These are phyloP conservation scores for Suillus variegatus DNA, from an alignment of 768 basidiomycete species.

Conservation along the genomic window DNA sequence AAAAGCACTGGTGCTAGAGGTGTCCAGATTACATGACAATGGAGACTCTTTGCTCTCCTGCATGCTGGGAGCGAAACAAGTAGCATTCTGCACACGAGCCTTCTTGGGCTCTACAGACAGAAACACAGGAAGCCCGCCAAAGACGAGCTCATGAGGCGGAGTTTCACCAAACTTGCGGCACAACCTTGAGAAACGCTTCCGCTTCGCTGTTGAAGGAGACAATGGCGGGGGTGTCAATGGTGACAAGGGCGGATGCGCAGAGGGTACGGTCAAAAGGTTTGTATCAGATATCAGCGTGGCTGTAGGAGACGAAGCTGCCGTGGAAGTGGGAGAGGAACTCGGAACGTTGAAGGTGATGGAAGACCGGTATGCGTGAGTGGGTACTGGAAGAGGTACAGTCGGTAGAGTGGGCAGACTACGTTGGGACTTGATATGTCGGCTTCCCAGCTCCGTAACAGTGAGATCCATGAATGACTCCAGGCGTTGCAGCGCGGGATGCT, in stretches of 20 bases:
- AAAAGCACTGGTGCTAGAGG: constrained; percentile 9
- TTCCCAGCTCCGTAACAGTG: background rate
- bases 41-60: background rate
- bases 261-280: constrained; percentile 1
- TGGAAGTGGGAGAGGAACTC: background rate
- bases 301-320: background rate
- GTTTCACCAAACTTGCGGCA: constrained; percentile 36
- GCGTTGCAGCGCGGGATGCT: background rate
- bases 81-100: background rate
- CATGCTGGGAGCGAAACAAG: background rate
- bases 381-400: background rate
- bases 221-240: constrained; percentile 19
- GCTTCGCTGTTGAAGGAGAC: constrained; percentile 31
- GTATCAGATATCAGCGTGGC: background rate
- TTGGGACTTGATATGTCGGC: background rate
- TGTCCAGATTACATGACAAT: background rate
- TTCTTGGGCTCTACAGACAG: background rate
- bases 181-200: constrained; percentile 32
- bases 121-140: background rate
- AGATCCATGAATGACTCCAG: background rate
- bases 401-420: background rate
- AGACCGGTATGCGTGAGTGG: background rate
- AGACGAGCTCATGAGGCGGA: constrained; percentile 26
- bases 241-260: constrained; percentile 6
- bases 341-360: background rate